These are phyloP conservation scores for Discostella pseudostelligera DNA, from an alignment of 108 stramenopile species.

Conservation along the genomic window DNA sequence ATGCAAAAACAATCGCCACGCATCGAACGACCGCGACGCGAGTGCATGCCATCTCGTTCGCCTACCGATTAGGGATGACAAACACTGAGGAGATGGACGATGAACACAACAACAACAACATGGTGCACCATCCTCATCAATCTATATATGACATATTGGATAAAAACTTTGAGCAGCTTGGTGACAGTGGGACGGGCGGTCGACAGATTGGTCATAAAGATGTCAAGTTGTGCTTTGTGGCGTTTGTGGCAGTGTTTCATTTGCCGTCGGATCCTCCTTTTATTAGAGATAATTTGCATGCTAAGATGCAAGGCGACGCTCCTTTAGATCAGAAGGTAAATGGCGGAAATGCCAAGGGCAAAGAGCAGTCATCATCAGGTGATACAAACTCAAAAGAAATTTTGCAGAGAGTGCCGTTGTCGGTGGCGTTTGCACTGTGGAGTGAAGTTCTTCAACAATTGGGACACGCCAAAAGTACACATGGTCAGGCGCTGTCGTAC, in stretches of 20 bases:
- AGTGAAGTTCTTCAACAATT: conserved; percentile 27
- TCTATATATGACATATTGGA: conserved; percentile 52
- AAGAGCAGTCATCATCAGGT: not conserved
- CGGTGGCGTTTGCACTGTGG: conserved; percentile 47
- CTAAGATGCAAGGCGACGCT: conserved; percentile 2
- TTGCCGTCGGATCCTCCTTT: conserved; percentile 22
- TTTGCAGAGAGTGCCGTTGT: conserved; percentile 36
- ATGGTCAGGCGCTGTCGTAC: conserved; percentile 26
- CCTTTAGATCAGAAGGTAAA: not conserved
- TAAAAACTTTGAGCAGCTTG: conserved; percentile 48
- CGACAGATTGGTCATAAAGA: conserved; percentile 26
- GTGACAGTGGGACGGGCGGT: conserved; percentile 14
- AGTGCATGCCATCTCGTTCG: conserved; percentile 19
- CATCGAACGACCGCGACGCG: conserved; percentile 21
- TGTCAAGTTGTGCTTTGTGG: conserved; percentile 53
- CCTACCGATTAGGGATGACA: conserved; percentile 14
- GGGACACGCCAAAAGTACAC: not conserved
- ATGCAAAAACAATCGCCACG: conserved; percentile 22
- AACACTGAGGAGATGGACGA: conserved; percentile 1
- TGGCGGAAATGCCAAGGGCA: conserved; percentile 1
- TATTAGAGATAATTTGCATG: conserved; percentile 9
- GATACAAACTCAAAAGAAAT: conserved; percentile 1
- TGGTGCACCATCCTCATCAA: conserved; percentile 28
- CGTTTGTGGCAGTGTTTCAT: conserved; percentile 48
- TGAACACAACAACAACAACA: conserved; percentile 17